Conservation (phyloP, 306 rosid genomes). For the Psophocarpus tetragonolobus region DNA sequence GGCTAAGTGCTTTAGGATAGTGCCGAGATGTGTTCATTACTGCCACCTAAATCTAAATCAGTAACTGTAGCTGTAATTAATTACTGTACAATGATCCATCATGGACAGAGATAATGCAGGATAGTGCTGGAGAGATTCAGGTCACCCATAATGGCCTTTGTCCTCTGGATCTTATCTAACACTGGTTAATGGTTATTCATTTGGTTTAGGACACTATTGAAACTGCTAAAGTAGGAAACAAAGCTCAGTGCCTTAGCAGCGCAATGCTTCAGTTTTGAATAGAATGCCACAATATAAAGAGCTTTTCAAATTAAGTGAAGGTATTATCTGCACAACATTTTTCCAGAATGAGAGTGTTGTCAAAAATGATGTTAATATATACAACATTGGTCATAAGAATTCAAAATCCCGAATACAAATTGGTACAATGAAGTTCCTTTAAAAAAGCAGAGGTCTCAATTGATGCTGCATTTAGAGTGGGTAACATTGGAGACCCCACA, state of each 20-base stretch:
- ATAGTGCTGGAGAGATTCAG: no score
- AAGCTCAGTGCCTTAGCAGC: conserved; percentile 71
- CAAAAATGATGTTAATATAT: conserved; percentile 52
- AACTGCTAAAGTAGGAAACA: conserved; percentile 83
- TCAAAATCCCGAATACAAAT: conserved; percentile 70
- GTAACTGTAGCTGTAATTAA: no score
- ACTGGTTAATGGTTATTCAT: conserved; percentile 12
- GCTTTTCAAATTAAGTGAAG: conserved; percentile 79
- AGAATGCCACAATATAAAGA: conserved; percentile 89
- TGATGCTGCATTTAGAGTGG: conserved; percentile 37
- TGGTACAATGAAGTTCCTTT: conserved; percentile 82
- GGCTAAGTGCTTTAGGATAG: no score
- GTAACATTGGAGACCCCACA: conserved; percentile 34
- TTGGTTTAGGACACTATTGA: conserved; percentile 71
- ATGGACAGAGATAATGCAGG: no score
- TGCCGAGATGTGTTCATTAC: no score
- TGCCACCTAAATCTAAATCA: no score
- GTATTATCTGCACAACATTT: conserved; percentile 65
- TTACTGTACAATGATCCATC: no score
- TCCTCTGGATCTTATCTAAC: conserved; percentile 14
- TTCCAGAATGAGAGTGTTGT: conserved; percentile 76
- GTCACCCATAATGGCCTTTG: no score
- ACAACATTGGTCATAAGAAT: conserved; percentile 74
- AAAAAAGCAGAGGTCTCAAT: conserved; percentile 64
- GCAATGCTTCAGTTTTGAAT: conserved; percentile 87